Evolutionary conservation across 345 rosid species (phyloP), one percentile per base, ranked within the genome.

Genomic region (Kandelia obovata): DNA sequence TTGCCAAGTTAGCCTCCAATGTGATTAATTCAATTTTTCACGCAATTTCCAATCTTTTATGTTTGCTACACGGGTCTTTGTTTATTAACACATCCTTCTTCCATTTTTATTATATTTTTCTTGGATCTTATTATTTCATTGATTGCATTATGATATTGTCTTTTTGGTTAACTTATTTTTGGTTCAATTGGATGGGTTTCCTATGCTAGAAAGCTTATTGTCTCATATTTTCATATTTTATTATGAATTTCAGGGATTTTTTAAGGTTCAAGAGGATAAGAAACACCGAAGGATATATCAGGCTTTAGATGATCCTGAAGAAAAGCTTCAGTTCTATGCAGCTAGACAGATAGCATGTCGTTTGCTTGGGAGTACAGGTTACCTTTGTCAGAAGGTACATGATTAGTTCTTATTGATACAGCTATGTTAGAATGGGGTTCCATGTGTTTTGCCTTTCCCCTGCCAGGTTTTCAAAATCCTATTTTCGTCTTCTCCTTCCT

Each of bases 331-430:
- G 65, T 90, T 92, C 79, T 95, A 78, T 77, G 67, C 96, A 63
- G 92, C 99, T 79, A 85, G 98, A 53, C 98, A 92, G 82, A 81
- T 95, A 70, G 96, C 88, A 20, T 95, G 99, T 37, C 80, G 94
- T 30, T 70, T 95, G 76, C 91, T 95, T 69, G 98, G 99, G 66
- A 95, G 98, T 72, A 83, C 87, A 61, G 92, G 90, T 73, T 92
- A 95, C 81, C 91, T 92, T 67, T 92, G 99, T 75, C 96, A 80
- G 76, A 95, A 86, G 94, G 99, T 95, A 71, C 47, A 49, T 66
- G 62, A 13, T 34, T 67, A 7, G 43, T 69, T 35, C 65, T 43
- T 27, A 10, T 51, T 55, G 66, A 53, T 60, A 15, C 62, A 1
- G 46, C 21, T 28, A 11, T 26, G 53, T 26, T 2, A 9, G 16